Conservation (phyloP, 169 alveolate species). For the Amoebophrya sp. region DNA sequence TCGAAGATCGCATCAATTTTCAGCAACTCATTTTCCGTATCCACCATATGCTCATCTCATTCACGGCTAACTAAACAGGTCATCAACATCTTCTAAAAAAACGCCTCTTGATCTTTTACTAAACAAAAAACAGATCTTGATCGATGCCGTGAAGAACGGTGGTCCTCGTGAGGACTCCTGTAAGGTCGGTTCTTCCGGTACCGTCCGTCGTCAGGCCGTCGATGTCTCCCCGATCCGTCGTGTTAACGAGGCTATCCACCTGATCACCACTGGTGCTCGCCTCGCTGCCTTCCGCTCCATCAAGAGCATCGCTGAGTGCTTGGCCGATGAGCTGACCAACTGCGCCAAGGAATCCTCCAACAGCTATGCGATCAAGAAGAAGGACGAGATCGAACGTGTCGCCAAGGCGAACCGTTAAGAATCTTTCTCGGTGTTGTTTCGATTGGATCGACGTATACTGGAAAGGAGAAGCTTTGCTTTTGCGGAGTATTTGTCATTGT, state of each 20-base stretch:
- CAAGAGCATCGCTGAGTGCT: slow-evolving; percentile 95
- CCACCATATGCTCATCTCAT: no score
- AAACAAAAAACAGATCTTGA: slow-evolving; percentile 68
- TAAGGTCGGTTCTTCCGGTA: slow-evolving; percentile 50
- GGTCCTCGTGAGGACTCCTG: slow-evolving; percentile 99
- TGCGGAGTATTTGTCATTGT: no score
- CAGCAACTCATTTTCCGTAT: no score
- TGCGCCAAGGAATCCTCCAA: slow-evolving; percentile 94
- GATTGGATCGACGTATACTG: no score
- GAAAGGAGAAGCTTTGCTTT: not conserved
- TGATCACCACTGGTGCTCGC: slow-evolving; percentile 95
- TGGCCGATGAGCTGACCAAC: slow-evolving; percentile 98
- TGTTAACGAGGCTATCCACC: slow-evolving; percentile 96
- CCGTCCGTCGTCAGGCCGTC: slow-evolving; percentile 94
- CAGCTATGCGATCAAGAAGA: slow-evolving; percentile 97
- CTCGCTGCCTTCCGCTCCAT: slow-evolving; percentile 94
- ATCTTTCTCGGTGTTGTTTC: not conserved
- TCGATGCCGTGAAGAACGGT: slow-evolving; percentile 94
- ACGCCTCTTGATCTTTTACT: no score
- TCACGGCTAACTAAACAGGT: no score
- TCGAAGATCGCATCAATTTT: no score
- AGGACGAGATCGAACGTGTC: slow-evolving; percentile 99
- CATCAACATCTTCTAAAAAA: no score
- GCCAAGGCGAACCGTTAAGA: slow-evolving; percentile 97
- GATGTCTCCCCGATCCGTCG: slow-evolving; percentile 98